phyloP scores from a whole-genome alignment of 192 early-diverging fungal genomes.

The Nowakowskiella sp. region DNA sequence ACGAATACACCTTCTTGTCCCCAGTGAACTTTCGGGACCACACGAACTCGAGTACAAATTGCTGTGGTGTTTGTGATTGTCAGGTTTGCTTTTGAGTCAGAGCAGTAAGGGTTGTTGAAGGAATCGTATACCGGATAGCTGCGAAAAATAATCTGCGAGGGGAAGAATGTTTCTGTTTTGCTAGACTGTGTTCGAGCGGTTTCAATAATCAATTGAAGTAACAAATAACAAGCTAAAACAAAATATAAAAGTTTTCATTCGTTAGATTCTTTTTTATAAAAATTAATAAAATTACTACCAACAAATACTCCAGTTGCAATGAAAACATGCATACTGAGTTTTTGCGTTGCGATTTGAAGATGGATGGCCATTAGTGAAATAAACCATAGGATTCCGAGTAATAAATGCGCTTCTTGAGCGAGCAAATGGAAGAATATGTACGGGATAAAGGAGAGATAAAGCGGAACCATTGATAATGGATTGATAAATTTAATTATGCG shows the following conservation, averaged over 20 bases:
- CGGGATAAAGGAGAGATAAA: constrained; percentile 36
- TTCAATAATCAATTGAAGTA: neutral
- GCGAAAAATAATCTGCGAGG: no score
- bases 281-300: constrained; percentile 11
- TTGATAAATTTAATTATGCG: constrained; percentile 8
- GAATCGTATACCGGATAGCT: no score
- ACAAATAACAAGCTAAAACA: neutral
- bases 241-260: neutral
- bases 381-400: constrained; percentile 32
- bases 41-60: no score
- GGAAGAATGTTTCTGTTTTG: no score
- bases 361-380: constrained; percentile 32
- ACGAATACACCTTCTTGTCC: constrained; percentile 25
- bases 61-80: no score
- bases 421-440: constrained; percentile 19
- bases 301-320: constrained; percentile 15
- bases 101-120: no score
- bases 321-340: constrained; percentile 19
- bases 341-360: constrained; percentile 21
- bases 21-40: neutral
- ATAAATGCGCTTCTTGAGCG: constrained; percentile 28
- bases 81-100: no score
- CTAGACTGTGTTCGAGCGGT: no score
- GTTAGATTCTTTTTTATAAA: neutral
- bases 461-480: constrained; percentile 17